Conservation (phyloP, 257 asterid species). For the Linaria vulgaris region DNA sequence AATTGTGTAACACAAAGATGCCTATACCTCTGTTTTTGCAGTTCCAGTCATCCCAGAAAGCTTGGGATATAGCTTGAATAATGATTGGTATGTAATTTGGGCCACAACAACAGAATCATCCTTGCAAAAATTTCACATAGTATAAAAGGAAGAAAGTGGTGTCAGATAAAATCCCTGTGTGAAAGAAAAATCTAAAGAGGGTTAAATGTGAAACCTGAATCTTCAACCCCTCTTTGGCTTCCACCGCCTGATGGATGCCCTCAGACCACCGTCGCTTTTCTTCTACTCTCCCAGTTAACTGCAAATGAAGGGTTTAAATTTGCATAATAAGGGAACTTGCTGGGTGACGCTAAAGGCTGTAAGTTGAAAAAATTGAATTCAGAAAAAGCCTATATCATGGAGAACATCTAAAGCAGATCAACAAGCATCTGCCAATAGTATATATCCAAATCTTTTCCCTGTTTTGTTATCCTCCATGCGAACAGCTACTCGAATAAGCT, state of each 20-base stretch:
- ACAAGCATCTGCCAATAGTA: neutral
- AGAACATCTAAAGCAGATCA: constrained; percentile 4
- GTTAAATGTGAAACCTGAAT: constrained; percentile 59
- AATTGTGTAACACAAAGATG: constrained; percentile 23
- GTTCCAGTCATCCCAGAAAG: constrained; percentile 99
- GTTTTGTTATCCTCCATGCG: neutral
- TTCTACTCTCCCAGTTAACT: constrained; percentile 99
- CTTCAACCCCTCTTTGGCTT: constrained; percentile 92
- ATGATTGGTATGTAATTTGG: constrained; percentile 96
- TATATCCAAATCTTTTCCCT: constrained; percentile 9
- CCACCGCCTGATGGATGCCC: constrained; percentile 99
- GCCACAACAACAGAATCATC: constrained; percentile 97
- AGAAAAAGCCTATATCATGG: neutral
- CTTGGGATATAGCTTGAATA: constrained; percentile 92
- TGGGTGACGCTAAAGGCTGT: neutral
- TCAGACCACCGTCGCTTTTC: constrained; percentile 97
- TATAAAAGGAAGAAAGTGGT: constrained; percentile 4
- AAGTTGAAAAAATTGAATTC: constrained; percentile 13
- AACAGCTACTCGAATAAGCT: neutral
- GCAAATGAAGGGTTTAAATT: constrained; percentile 25
- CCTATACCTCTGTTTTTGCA: constrained; percentile 87
- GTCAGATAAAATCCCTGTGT: constrained; percentile 6
- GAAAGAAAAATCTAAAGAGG: constrained; percentile 17
- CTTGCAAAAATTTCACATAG: constrained; percentile 43
- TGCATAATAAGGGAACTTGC: constrained; percentile 22